phyloP scores from a whole-genome alignment of 768 basidiomycete genomes.

The Nevesoporus exiguus region DNA sequence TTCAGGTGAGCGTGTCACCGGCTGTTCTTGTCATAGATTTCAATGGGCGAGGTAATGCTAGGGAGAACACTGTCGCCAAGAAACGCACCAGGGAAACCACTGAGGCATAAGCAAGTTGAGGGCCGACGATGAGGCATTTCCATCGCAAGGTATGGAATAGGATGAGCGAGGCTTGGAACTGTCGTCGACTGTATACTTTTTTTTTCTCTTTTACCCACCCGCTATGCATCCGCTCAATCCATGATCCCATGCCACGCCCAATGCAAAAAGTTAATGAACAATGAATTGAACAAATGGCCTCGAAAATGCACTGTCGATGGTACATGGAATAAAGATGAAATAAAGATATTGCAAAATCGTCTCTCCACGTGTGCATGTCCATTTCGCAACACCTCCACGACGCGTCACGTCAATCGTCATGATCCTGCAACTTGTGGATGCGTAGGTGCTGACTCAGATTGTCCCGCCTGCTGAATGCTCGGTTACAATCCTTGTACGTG shows the following conservation, averaged over 20 bases:
- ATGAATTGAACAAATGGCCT: not conserved
- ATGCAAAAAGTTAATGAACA: not conserved
- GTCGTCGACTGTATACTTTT: slow-evolving; percentile 15
- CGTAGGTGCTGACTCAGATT: slow-evolving; percentile 75
- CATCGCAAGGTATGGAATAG: not conserved
- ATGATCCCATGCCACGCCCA: slow-evolving; percentile 15
- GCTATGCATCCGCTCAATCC: slow-evolving; percentile 20
- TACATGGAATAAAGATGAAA: slow-evolving; percentile 20
- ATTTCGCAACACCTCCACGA: not conserved
- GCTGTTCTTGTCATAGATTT: not conserved
- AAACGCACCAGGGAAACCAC: slow-evolving; percentile 67
- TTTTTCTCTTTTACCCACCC: slow-evolving; percentile 10
- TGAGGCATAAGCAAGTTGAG: slow-evolving; percentile 37
- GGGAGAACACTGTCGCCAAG: slow-evolving; percentile 89
- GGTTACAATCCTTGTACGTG: slow-evolving; percentile 60
- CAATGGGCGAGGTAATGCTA: slow-evolving; percentile 24
- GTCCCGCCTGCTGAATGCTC: slow-evolving; percentile 70
- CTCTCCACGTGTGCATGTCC: not conserved
- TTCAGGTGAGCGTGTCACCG: slow-evolving; percentile 58
- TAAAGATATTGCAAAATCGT: slow-evolving; percentile 12
- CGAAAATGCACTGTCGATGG: slow-evolving; percentile 1
- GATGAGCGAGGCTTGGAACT: not conserved
- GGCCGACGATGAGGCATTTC: not conserved
- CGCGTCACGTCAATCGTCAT: slow-evolving; percentile 9
- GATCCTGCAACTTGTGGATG: slow-evolving; percentile 42